Base-by-base conservation (phyloP, 2,329 filamentous ascomycete genomes). In the Colletotrichum somersetense region DNA sequence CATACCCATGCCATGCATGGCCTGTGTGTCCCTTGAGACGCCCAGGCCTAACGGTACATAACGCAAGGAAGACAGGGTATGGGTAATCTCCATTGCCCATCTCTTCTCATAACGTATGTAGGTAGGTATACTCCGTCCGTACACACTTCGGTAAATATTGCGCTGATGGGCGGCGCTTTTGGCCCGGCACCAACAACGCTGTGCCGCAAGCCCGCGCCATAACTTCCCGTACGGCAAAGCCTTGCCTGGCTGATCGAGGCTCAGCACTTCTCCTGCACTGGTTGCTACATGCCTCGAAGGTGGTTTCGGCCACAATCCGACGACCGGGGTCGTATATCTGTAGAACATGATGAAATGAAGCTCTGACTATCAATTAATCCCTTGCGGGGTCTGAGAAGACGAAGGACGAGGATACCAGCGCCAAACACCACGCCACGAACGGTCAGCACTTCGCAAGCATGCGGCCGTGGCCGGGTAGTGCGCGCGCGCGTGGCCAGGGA, bases 251-350 rank as follows among this genome's bases (percentile, higher is more conserved):
- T 56, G 53, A 23, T 69, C 59, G 52, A 53, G 44, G 66, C 61
- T 65, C 62, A 42, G 62, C 53, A 53, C 44, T 46, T 30, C 35
- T 38, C 11, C 56, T 44, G 50, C 26, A 42, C 50, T 38, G 62
- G 40, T 53, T 46, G 50, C 62, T 65, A 63, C 67, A 71, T 67
- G 63, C 33, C 38, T 52, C 38, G 42, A 12, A 64, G 33, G 20
- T 33, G 33, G 20, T 33, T 64, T 71, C 68, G 68, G 68, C 42
- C 68, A 71, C 56, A 57, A 64, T 71, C 68, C 68, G 68, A 67
- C 38, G 68, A 46, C 68, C 56, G 68, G 68, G 68, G 67, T 35
- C 20, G 30, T 11, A 33, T 40, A 20, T 30, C 30, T 30, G 30
- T 30, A 30, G 10, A 18, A 62, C 62, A 67, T 71, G 64, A 67